Evolutionary conservation across 495 filamentous ascomycete genomes (phyloP), one percentile per base, ranked within the genome.

Genomic region (Wilcoxina mikolae): DNA sequence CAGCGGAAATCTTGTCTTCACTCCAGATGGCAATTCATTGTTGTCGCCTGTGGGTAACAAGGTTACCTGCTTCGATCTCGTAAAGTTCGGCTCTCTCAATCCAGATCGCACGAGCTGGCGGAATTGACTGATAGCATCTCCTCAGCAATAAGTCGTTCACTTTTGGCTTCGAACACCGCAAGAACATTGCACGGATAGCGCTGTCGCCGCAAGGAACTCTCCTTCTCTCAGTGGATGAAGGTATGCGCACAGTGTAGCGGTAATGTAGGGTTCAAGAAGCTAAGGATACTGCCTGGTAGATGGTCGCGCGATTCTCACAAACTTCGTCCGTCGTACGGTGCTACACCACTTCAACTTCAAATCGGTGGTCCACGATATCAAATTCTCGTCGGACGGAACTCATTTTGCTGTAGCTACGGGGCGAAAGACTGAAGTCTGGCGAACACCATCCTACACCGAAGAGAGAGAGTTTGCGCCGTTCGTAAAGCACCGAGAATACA

Each of bases 41-140:
- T 82, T 91, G 58, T 96, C 93, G n/a, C 91, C 91, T 23, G 93
- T 98, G 53, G 91, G 91, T 63, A 98, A 96, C 72, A 74, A 86
- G 64, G 86, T 98, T 48, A 85, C 91, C 1, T 84, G 95, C 47
- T 98, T 98, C 69, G 89, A 98, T 65, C 74, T 98, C 18, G 82
- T 95, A 54, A 87, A 95, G 89, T 95, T 77, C 60, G 79, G 70
- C 28, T 35, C 9, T 42, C 39, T 49, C 43, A 25, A 42, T 31
- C 27, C 25, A 22, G 25, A 41, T 41, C 9, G 28, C 33, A 38
- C 24, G 49, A 29, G 27, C 24, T 5, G 12, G 12, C 27, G 15
- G 7, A 27, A 52, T 41, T 52, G 49, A 52, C 33, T 52, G 28
- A 52, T 39, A 64, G 42, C 45, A 39, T 28, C 35, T 15, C 53